Evolutionary conservation across 2,329 filamentous ascomycete species (phyloP), one percentile per base, ranked within the genome.

Genomic region (Magnaporthiopsis rhizophila): DNA sequence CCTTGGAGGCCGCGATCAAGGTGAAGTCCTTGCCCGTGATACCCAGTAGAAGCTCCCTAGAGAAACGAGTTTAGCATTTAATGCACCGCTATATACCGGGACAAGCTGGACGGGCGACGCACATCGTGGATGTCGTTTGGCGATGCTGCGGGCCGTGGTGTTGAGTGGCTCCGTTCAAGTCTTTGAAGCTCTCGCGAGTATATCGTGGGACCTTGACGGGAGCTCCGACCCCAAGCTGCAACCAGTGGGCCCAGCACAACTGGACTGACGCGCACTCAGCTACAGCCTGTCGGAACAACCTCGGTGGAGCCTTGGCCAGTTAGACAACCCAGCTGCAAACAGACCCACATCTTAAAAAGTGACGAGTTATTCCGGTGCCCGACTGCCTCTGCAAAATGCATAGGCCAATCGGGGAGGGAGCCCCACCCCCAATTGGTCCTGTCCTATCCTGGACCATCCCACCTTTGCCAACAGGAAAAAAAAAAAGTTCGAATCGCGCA

Each of bases 1-100:
- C 95, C 83, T 99, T 98, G 68, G 93, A 98, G 72, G 95, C 91
- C 73, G 92, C 95, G 77, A 99, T 88, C 84, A 99, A 88, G 81
- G 93, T 96, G 79, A 97, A 99, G 86, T 99, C 96, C 84, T 97
- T 97, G 82, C 95, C 96, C 66, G 94, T 97, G 78, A 99, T 97
- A 74, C 95, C 95, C 72, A 99, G 86, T 76, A 99, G 86, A 77
- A 98, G 91, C 87, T 99, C 95, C 95, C 93, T 98, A 66, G 34
- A 62, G 61, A 45, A 26, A 58, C 38, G 58, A 60, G 50, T 64
- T 70, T 62, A 68, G 69, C 60, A 45, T 32, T 6, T 12, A 62
- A 21, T 58, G 12, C 24, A 6, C 6, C 57, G 1, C 26, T 18
- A 18, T 8, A 58, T 2, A 58, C 21, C 21, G 26, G 8, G 18